Conservation (phyloP, 83 land plant genomes). For the Picea abies region DNA sequence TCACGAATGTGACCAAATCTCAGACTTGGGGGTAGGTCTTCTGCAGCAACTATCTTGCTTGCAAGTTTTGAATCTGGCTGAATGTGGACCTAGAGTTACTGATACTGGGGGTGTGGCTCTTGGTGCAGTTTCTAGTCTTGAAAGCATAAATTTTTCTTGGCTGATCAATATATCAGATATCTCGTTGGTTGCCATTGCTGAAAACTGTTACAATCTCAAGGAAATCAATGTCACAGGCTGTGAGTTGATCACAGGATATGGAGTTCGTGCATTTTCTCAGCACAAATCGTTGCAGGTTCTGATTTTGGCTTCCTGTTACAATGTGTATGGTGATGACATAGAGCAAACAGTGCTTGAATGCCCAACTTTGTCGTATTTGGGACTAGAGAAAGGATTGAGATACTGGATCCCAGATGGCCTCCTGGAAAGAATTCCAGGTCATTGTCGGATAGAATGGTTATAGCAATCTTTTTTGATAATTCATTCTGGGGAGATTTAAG, state of each 20-base stretch:
- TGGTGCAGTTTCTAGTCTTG: conserved; percentile 16
- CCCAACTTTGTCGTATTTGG: conserved; percentile 18
- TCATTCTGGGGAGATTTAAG: neutral
- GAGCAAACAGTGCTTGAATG: conserved; percentile 28
- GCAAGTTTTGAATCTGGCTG: conserved; percentile 30
- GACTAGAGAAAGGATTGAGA: conserved; percentile 25
- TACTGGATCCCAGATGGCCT: conserved; percentile 25
- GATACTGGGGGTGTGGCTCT: conserved; percentile 31
- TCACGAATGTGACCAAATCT: conserved; percentile 29
- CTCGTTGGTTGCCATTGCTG: conserved; percentile 27
- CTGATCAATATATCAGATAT: conserved; percentile 32
- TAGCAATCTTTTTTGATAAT: neutral
- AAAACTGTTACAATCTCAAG: conserved; percentile 23
- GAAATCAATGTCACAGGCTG: conserved; percentile 34
- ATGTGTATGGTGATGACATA: conserved; percentile 26
- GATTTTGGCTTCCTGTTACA: conserved; percentile 26
- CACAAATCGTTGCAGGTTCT: conserved; percentile 35
- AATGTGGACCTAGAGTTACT: conserved; percentile 39
- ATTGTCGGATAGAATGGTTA: conserved; percentile 28
- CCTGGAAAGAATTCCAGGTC: conserved; percentile 13
- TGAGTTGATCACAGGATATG: conserved; percentile 36
- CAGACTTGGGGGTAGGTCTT: conserved; percentile 26
- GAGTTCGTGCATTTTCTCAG: conserved; percentile 29
- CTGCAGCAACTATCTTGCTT: conserved; percentile 23
- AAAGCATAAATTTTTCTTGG: conserved; percentile 33